These are phyloP conservation scores for Hydnum rufescens DNA, from an alignment of 768 basidiomycete species.

Conservation along the genomic window DNA sequence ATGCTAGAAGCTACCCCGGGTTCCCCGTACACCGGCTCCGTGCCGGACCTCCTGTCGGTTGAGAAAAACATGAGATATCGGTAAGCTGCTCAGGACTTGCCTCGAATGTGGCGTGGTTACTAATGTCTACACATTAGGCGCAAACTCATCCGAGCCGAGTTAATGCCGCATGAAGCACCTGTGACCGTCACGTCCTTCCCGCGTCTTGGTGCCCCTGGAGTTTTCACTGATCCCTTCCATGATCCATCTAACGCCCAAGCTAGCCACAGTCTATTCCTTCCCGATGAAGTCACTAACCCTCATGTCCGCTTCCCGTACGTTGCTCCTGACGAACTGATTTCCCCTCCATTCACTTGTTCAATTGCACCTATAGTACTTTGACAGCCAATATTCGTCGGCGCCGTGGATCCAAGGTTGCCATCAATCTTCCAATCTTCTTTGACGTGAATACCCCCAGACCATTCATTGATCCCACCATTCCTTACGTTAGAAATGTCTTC, in stretches of 20 bases:
- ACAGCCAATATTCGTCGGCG: conserved; percentile 87
- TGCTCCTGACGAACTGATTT: conserved; percentile 10
- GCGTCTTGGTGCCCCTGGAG: conserved; percentile 67
- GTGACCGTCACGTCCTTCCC: conserved; percentile 93
- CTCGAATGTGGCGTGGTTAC: background rate
- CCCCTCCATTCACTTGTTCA: background rate
- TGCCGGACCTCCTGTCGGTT: conserved; percentile 71
- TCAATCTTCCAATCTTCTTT: conserved; percentile 83
- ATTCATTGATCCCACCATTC: conserved; percentile 84
- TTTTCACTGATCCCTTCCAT: conserved; percentile 82
- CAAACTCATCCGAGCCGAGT: conserved; percentile 58
- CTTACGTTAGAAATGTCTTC: conserved; percentile 66
- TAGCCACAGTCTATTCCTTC: conserved; percentile 85
- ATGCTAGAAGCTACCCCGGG: conserved; percentile 99
- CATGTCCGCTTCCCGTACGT: conserved; percentile 91
- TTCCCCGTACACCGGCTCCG: conserved; percentile 75
- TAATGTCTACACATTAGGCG: conserved; percentile 31
- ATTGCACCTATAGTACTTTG: conserved; percentile 43
- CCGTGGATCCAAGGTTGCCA: conserved; percentile 83
- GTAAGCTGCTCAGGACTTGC: conserved; percentile 22
- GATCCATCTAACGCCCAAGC: conserved; percentile 58
- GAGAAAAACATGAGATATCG: conserved; percentile 91
- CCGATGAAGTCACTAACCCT: conserved; percentile 90
- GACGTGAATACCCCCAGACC: conserved; percentile 75
- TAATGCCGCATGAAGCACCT: conserved; percentile 73